Base-by-base conservation (phyloP, 495 filamentous ascomycete genomes). In the Emericellopsis terricola region DNA sequence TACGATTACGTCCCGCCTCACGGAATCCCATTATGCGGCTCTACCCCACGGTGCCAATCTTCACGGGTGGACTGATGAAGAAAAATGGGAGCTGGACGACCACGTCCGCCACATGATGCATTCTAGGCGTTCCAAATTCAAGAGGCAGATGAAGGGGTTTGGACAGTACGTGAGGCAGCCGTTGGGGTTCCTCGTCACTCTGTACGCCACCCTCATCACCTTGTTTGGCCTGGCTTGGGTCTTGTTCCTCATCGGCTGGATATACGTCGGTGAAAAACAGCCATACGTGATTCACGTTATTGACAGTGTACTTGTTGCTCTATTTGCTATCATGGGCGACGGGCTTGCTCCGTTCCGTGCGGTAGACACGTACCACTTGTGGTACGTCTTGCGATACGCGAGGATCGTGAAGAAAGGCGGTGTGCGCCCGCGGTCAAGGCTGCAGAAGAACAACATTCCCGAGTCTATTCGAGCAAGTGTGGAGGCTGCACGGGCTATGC, bases 141-240 rank as follows among this genome's bases (percentile, higher is more conserved):
- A 78, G 51, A 71, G 77, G 9, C 50, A 65, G 3, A 70, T 82
- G 74, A 74, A 65, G 45, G 78, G 76, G 1, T 87, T 87, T 46
- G 66, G 65, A 9, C 63, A 85, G 50, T 87, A 85, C 51, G 56
- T 76, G 5, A 54, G 58, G n/a, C 69, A 67, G 38, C 81, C 81
- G 8, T 59, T 87, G 19, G 81, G 81, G 4, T 75, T 82, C 40
- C 57, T 81, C 17, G 71, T 87, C 16, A 82, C 78, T 4, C 49
- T 85, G 8, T 87, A 87, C 43, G 79, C 77, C n/a, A 74, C 70
- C 7, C 55, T 84, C 9, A 81, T 87, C 39, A 87, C 80, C 0
- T 58, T 81, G 5, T 87, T 84, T 37, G 81, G 81, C 40, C 62
- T 81, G 30, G 78, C 75, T 1, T 87, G 81, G 81, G 80, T 87